Conservation (phyloP, 1,139 yeast genomes). For the Casaregolazyma lundiana region DNA sequence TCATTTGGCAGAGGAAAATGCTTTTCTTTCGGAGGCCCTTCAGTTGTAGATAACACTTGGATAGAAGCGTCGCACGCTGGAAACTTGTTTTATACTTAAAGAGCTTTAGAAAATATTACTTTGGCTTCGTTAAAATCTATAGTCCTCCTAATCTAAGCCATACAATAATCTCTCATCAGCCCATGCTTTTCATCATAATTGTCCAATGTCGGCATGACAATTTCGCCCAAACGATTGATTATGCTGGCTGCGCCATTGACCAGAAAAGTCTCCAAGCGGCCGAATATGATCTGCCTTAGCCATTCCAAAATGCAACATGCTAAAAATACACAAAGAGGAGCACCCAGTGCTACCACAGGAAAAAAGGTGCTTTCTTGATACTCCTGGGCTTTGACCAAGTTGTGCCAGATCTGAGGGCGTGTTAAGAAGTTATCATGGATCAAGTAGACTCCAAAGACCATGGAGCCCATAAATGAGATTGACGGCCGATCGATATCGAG, state of each 20-base stretch:
- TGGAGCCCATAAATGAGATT: background rate
- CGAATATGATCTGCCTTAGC: background rate
- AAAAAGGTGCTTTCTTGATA: background rate
- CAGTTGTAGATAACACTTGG: constrained; percentile 15
- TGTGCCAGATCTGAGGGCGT: background rate
- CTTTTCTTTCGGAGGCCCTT: constrained; percentile 77
- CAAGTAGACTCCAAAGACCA: background rate
- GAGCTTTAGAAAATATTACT: too few species aligned
- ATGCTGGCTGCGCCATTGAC: background rate
- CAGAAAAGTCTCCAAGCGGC: background rate
- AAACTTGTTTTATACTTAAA: too few species aligned
- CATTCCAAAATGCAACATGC: background rate
- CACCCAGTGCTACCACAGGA: background rate
- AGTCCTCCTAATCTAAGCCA: too few species aligned
- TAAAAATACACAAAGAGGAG: background rate
- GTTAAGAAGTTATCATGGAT: background rate
- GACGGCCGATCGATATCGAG: background rate
- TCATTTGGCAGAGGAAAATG: constrained; percentile 86
- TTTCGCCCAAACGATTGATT: background rate
- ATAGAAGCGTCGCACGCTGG: too few species aligned
- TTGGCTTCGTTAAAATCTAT: too few species aligned
- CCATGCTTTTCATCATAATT: background rate
- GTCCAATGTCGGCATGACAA: background rate
- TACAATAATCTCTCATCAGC: background rate
- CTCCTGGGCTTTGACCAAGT: background rate